Evolutionary conservation across 352 stramenopile genomes (phyloP).

Genomic region (Thalassiosira gravida): DNA sequence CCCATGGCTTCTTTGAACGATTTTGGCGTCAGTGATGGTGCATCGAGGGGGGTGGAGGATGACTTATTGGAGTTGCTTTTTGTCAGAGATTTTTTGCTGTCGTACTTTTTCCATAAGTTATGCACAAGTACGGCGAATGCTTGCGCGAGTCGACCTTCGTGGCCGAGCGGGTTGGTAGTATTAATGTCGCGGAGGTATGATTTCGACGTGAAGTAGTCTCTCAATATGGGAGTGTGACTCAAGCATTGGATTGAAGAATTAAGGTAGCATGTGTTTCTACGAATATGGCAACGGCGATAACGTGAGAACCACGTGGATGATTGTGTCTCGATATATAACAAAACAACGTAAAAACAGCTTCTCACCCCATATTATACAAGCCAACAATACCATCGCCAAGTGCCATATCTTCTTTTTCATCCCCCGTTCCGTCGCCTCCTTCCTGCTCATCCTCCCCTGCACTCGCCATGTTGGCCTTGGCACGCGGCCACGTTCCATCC

Average conservation of each 20-base stretch:
- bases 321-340: too few species aligned
- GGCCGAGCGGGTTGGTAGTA: constrained; percentile 88
- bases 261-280: constrained; percentile 99
- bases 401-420: constrained; percentile 35
- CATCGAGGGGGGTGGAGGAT: too few species aligned
- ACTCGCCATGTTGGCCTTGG: constrained; percentile 47
- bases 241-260: constrained; percentile 97
- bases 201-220: constrained; percentile 95
- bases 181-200: constrained; percentile 90
- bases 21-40: constrained; percentile 82
- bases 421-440: constrained; percentile 1
- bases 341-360: too few species aligned
- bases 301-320: too few species aligned
- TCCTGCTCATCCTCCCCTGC: constrained; percentile 40
- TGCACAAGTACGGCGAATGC: constrained; percentile 87
- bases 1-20: constrained; percentile 85
- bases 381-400: constrained; percentile 81
- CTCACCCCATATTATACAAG: constrained; percentile 84
- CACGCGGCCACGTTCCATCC: constrained; percentile 74
- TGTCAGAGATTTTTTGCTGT: too few species aligned
- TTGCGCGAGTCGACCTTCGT: constrained; percentile 87
- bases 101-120: constrained; percentile 91
- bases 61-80: too few species aligned
- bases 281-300: too few species aligned
- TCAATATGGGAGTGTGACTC: constrained; percentile 93